Evolutionary conservation across 768 basidiomycete genomes (phyloP), one percentile per base, ranked within the genome.

Genomic region (Fistulinella prunicolor): DNA sequence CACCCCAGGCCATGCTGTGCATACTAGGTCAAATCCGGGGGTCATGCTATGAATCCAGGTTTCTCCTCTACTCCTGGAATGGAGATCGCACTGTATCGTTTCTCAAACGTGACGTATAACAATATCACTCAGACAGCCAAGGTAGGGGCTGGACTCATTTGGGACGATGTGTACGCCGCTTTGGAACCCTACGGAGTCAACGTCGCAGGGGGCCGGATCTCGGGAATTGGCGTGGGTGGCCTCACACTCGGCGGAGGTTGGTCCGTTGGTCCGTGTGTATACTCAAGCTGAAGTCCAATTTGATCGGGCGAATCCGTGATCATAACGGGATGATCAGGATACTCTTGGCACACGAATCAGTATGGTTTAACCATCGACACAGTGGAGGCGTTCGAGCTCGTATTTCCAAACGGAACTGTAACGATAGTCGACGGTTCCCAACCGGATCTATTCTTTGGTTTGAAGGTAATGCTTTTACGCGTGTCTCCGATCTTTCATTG

Each of bases 11-110:
- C 6, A 32, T n/a, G n/a, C 26, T 28, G 6, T 32, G 30, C 30
- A 35, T 4, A n/a, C n/a, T 32, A 82, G 82, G 70, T 85, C 23
- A 83, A 82, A 61, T 75, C 79, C 17, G 80, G 81, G n/a, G 81
- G 83, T 0, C 83, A 85, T 55, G 44, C 75, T 0, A 50, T 69
- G 0, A 83, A 83, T 50, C 76, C 70, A 0, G 75, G 75, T 0
- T 81, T 82, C 53, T 80, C 80, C 0, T 84, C 82, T 0, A 83
- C 82, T 0, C 32, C 58, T 0, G 82, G 81, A 9, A 73, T 84
- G 5, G 77, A 78, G 5, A 81, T 83, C 20, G 59, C 78, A n/a
- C 77, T 83, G 79, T 54, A 54, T 14, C 64, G 70, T 0, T 82
- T 82, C 54, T 70, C 68, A 4, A 58, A 73, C 3, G 34, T 67